A percentile compares a stretch with the other conserved stretches of the same genome.
Conservation (phyloP, 129 eudicot species). For the Deinandra increscens region DNA sequence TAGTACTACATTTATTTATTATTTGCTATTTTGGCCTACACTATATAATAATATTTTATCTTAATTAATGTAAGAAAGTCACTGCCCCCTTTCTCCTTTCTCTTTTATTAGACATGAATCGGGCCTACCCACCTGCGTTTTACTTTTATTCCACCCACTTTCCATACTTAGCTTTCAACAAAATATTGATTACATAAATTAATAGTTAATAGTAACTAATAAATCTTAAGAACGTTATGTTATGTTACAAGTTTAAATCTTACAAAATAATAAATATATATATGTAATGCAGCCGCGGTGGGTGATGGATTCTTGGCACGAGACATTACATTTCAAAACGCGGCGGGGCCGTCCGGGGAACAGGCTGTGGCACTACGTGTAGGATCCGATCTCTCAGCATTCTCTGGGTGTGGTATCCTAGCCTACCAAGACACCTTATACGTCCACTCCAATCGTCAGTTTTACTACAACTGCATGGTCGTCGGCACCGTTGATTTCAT, state of each 20-base stretch:
- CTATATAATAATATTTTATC: neutral
- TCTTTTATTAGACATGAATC: neutral
- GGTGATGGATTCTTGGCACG: constrained; percentile 15
- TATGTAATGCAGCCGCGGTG: neutral
- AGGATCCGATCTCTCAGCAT: constrained; percentile 3
- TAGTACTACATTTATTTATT: no score
- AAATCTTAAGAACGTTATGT: no score
- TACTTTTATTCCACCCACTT: neutral
- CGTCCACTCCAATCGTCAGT: constrained; percentile 17
- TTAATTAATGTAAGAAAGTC: neutral
- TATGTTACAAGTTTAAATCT: no score
- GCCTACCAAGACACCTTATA: constrained; percentile 14
- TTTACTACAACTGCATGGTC: neutral
- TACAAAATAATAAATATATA: no score
- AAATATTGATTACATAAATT: no score
- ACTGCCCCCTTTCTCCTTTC: no score
- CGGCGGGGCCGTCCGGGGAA: constrained; percentile 1
- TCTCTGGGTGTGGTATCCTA: neutral
- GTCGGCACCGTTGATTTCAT: constrained; percentile 11
- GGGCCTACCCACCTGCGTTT: neutral
- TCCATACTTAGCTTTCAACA: neutral
- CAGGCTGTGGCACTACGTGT: constrained; percentile 15
- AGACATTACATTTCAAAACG: constrained; percentile 10
- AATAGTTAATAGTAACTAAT: no score
- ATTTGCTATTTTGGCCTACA: neutral